A percentile compares a stretch with the other conserved stretches of the same genome.
Conservation (phyloP, 1,284 basidiomycete species). For the Exsudoporus floridanus region DNA sequence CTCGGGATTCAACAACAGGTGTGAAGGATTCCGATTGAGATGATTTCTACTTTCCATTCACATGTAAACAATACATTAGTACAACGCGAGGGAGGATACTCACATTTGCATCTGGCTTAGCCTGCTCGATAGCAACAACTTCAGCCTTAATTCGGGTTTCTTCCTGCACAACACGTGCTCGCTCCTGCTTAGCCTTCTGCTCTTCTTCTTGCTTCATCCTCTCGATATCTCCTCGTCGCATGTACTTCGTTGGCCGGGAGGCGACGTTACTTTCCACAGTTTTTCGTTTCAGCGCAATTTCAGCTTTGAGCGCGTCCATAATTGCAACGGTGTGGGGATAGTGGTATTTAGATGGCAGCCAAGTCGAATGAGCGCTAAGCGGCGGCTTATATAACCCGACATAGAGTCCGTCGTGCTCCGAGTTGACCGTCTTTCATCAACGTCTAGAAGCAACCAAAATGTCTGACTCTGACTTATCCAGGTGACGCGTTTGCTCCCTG, state of each 20-base stretch:
- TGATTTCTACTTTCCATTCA: constrained; percentile 50
- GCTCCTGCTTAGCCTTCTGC: constrained; percentile 52
- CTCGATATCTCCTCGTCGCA: constrained; percentile 81
- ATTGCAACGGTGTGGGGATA: not conserved
- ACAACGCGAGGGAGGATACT: constrained; percentile 33
- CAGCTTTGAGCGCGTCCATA: constrained; percentile 87
- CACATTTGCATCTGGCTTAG: constrained; percentile 40
- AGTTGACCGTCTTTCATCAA: constrained; percentile 29
- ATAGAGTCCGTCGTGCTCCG: constrained; percentile 42
- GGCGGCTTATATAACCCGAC: constrained; percentile 29
- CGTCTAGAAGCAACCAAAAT: constrained; percentile 40
- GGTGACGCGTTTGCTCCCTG: constrained; percentile 39
- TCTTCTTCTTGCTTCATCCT: constrained; percentile 68
- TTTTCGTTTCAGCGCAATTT: constrained; percentile 88
- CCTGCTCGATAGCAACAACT: constrained; percentile 11
- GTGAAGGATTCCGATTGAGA: constrained; percentile 44
- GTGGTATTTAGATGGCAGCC: not conserved
- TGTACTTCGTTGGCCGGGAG: constrained; percentile 72
- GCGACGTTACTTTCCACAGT: constrained; percentile 46
- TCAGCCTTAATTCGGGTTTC: constrained; percentile 34
- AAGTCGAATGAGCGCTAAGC: not conserved
- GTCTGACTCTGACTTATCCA: constrained; percentile 61
- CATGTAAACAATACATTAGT: constrained; percentile 34
- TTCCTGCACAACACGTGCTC: constrained; percentile 38
- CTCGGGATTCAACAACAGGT: constrained; percentile 35